Conservation (phyloP, 2,329 filamentous ascomycete genomes). For the Ambrosiella xylebori region DNA sequence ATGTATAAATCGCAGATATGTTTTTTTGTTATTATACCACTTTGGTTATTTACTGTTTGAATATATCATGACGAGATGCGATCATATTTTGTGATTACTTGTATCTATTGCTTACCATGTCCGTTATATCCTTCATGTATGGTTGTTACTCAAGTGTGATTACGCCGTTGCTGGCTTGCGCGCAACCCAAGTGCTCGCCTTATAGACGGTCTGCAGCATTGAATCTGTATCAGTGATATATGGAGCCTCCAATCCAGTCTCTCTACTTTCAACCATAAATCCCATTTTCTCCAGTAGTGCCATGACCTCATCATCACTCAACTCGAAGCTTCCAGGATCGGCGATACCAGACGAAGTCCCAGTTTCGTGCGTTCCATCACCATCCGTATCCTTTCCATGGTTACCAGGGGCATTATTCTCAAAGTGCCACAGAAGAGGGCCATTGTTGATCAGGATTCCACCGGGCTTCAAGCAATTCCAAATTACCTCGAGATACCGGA, state of each 20-base stretch:
- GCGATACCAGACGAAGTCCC: conserved; percentile 51
- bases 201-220: conserved; percentile 73
- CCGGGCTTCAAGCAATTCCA: conserved; percentile 56
- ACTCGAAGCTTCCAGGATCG: conserved; percentile 77
- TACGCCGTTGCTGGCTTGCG: conserved; percentile 36
- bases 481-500: conserved; percentile 78
- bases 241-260: conserved; percentile 47
- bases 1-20: not conserved
- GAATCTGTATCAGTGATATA: conserved; percentile 77
- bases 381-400: conserved; percentile 34
- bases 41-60: not conserved
- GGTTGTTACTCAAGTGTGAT: not conserved
- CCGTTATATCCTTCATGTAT: not conserved
- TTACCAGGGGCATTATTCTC: conserved; percentile 52
- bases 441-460: conserved; percentile 76
- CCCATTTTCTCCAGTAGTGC: conserved; percentile 56
- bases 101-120: not conserved
- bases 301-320: conserved; percentile 77
- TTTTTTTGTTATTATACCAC: not conserved
- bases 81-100: too few relatives aligned
- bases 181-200: conserved; percentile 70
- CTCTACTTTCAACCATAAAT: conserved; percentile 52
- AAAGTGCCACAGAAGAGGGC: conserved; percentile 90
- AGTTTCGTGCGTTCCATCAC: conserved; percentile 32
- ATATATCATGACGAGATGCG: not conserved